Evolutionary conservation across 495 filamentous ascomycete genomes (phyloP).

Genomic region (Aspergillus avenaceus): DNA sequence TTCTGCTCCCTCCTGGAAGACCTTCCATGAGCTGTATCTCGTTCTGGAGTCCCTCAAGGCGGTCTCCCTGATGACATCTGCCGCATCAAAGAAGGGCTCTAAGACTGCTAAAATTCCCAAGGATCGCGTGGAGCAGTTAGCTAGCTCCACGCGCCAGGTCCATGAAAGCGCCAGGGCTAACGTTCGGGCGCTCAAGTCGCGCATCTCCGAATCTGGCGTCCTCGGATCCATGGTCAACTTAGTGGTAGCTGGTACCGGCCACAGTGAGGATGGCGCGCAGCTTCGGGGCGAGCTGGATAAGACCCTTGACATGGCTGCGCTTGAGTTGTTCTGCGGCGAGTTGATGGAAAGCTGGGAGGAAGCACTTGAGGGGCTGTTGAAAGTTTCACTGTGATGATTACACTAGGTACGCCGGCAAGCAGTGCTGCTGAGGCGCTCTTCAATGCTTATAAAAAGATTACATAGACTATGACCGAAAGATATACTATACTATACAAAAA

Average conservation of each 20-base stretch:
- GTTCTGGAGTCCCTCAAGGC: constrained; percentile 40
- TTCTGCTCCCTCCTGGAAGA: constrained; percentile 38
- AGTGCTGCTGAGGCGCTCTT: too few relatives aligned
- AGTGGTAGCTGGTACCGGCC: constrained; percentile 24
- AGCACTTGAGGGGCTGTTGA: constrained; percentile 34
- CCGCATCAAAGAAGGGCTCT: constrained; percentile 28
- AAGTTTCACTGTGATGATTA: constrained; percentile 32
- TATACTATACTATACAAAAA: too few relatives aligned
- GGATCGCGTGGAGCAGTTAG: constrained; percentile 27
- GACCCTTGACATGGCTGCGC: constrained; percentile 28
- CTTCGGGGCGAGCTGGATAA: constrained; percentile 29
- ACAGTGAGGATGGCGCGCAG: constrained; percentile 21
- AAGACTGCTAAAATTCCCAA: constrained; percentile 34
- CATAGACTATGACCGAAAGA: too few relatives aligned
- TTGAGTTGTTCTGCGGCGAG: constrained; percentile 41
- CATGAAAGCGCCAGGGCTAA: constrained; percentile 32
- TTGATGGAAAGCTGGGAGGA: constrained; percentile 49
- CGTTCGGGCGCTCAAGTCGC: constrained; percentile 31
- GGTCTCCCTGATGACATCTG: constrained; percentile 22
- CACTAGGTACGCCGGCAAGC: too few relatives aligned
- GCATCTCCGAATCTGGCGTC: constrained; percentile 33
- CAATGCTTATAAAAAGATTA: too few relatives aligned
- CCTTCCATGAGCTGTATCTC: constrained; percentile 32
- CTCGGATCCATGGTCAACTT: constrained; percentile 35
- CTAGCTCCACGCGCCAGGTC: constrained; percentile 22